These are phyloP conservation scores for Pseudogymnoascus sp. DNA, from an alignment of 2,329 filamentous ascomycete species.

Conservation along the genomic window DNA sequence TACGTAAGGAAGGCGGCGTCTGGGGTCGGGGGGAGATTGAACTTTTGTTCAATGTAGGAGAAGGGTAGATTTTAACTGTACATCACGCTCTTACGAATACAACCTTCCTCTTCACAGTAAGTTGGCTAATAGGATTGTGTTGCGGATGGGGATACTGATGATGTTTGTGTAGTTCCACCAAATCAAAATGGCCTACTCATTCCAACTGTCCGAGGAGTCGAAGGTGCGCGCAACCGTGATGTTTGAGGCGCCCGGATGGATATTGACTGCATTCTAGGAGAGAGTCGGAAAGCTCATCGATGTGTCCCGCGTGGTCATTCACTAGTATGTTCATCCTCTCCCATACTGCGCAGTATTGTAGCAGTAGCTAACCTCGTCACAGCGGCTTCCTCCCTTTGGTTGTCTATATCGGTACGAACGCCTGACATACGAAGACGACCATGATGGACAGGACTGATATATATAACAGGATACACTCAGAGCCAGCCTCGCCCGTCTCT, in stretches of 20 bases:
- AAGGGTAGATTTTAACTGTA: background rate
- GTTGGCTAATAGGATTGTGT: background rate
- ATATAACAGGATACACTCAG: constrained; percentile 70
- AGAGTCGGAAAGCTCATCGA: constrained; percentile 96
- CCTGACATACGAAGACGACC: constrained; percentile 19
- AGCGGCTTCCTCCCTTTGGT: constrained; percentile 96
- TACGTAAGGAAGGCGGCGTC: constrained; percentile 11
- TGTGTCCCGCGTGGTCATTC: constrained; percentile 83
- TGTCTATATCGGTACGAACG: constrained; percentile 76
- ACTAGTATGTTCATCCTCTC: constrained; percentile 64
- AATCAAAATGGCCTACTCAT: constrained; percentile 18
- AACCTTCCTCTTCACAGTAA: background rate
- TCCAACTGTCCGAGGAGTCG: constrained; percentile 81
- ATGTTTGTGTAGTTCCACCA: constrained; percentile 13
- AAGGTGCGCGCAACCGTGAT: constrained; percentile 55
- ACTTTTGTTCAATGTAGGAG: background rate
- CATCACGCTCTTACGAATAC: background rate
- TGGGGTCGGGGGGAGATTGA: background rate
- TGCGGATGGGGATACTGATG: constrained; percentile 8
- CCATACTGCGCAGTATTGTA: background rate
- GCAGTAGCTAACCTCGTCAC: constrained; percentile 30
- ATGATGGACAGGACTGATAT: background rate
- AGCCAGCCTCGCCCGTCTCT: constrained; percentile 83
- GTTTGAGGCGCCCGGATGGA: constrained; percentile 6
- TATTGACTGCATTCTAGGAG: constrained; percentile 54